Percentiles rank a stretch among this genome's conserved stretches.
These are phyloP conservation scores for Phyllosticta ampelicida DNA, from an alignment of 2,329 filamentous ascomycete species.

Conservation along the genomic window DNA sequence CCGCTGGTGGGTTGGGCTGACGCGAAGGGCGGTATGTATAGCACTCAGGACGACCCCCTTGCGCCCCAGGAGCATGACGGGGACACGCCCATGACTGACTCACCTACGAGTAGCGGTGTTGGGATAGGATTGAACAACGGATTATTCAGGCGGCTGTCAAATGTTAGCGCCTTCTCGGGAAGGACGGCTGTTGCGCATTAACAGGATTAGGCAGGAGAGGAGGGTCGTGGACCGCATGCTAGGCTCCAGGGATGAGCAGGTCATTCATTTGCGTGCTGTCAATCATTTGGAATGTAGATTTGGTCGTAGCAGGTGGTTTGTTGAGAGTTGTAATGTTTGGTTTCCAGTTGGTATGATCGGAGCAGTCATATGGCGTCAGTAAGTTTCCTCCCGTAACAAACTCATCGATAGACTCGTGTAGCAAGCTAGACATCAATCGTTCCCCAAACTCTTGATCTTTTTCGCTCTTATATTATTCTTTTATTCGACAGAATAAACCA, in stretches of 20 bases:
- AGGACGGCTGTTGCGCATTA: neutral
- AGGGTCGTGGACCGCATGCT: neutral
- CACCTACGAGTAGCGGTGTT: neutral
- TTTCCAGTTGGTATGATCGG: neutral
- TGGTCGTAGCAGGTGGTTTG: neutral
- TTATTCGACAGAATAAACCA: no score
- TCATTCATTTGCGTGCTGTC: neutral
- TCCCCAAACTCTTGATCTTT: no score
- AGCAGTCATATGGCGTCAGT: neutral
- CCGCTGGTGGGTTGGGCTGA: neutral
- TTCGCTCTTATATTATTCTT: no score
- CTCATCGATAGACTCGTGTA: neutral
- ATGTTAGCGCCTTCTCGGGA: neutral
- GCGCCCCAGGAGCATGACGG: neutral
- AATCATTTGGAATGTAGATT: neutral
- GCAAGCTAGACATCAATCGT: no score
- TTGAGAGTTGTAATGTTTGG: neutral
- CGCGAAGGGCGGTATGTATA: neutral
- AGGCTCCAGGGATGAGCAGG: neutral
- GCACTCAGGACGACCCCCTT: slow-evolving; percentile 5
- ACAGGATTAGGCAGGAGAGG: neutral
- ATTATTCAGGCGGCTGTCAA: slow-evolving; percentile 7
- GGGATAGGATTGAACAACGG: neutral
- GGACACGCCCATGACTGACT: neutral
- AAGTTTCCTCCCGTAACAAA: neutral